Evolutionary conservation across 2,329 filamentous ascomycete genomes (phyloP), one percentile per base, ranked within the genome.

Genomic region (Shiraia bambusicola): DNA sequence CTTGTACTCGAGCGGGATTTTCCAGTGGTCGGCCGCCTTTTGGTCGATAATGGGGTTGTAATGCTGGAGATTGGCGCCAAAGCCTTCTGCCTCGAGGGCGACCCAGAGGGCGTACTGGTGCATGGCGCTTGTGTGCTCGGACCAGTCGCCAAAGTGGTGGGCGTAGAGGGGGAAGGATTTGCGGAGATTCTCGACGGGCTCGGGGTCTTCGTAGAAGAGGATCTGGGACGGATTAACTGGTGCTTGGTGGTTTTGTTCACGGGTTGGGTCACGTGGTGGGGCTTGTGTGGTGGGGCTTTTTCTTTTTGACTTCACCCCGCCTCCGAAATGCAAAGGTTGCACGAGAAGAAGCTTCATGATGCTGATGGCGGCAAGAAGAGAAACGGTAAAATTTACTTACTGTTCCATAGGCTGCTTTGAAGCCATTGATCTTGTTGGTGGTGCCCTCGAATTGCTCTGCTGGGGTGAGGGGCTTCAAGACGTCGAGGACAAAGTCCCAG

Each of bases 61-160:
- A 76, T 95, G 90, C 78, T 95, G 90, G 38, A 95, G 78, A 77
- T 91, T 95, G 66, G 85, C 87, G 53, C 89, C 89, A 42, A 94
- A 80, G 22, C 90, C 89, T 67, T 93, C 88, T 47, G 84, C 78
- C 73, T 91, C 87, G 42, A 95, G 81, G 3, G 84, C 87, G 13
- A 84, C 84, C 90, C 90, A 95, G 55, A 89, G 67, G 52, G 82
- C 76, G 72, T 81, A 86, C 76, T 95, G 87, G 63, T 88, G 80
- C 82, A 95, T 95, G 69, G 80, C 91, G 66, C 79, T 80, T 50
- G 84, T 83, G 72, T 95, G 88, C 50, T 79, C 74, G 42, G 83
- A 82, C 87, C 88, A 95, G 57, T 67, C 65, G 47, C 83, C 82
- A 78, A 95, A 95, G 58, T 84, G 82, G 67, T 92, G 86, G 52